Conservation (phyloP, 352 stramenopile species). For the Phytophthora sansomeana region DNA sequence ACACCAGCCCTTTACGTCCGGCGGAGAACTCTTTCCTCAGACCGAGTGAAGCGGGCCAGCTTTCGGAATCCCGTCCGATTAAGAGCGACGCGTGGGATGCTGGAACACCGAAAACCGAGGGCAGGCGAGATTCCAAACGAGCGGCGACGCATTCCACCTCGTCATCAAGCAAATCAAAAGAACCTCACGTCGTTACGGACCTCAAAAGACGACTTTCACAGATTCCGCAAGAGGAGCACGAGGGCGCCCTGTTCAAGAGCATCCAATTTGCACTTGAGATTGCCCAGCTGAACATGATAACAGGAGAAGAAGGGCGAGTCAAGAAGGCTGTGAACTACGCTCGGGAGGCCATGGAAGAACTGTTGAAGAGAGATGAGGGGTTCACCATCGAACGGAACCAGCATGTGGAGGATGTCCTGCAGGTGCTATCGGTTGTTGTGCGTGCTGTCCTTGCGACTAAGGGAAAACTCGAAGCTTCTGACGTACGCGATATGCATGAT, state of each 20-base stretch:
- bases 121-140: not conserved
- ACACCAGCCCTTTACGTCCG: not conserved
- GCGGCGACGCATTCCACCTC: slow-evolving; percentile 2
- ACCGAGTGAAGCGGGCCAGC: not conserved
- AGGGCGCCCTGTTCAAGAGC: slow-evolving; percentile 2
- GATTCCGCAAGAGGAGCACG: slow-evolving; percentile 5
- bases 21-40: slow-evolving; percentile 17
- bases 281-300: slow-evolving; percentile 6
- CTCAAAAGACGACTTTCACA: slow-evolving; percentile 15
- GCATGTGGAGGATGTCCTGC: slow-evolving; percentile 22
- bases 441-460: slow-evolving; percentile 16
- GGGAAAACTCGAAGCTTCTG: slow-evolving; percentile 13
- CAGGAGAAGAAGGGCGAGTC: slow-evolving; percentile 12
- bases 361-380: slow-evolving; percentile 1
- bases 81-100: not conserved
- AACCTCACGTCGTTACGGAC: slow-evolving; percentile 10
- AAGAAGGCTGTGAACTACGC: slow-evolving; percentile 12
- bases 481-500: slow-evolving; percentile 15
- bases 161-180: slow-evolving; percentile 14
- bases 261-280: slow-evolving; percentile 17
- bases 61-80: not conserved
- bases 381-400: not conserved
- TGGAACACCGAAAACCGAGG: not conserved
- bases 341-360: not conserved
- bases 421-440: slow-evolving; percentile 10